These are phyloP conservation scores for Phytophthora agathidicida DNA, from an alignment of 352 stramenopile genomes.

Conservation along the genomic window DNA sequence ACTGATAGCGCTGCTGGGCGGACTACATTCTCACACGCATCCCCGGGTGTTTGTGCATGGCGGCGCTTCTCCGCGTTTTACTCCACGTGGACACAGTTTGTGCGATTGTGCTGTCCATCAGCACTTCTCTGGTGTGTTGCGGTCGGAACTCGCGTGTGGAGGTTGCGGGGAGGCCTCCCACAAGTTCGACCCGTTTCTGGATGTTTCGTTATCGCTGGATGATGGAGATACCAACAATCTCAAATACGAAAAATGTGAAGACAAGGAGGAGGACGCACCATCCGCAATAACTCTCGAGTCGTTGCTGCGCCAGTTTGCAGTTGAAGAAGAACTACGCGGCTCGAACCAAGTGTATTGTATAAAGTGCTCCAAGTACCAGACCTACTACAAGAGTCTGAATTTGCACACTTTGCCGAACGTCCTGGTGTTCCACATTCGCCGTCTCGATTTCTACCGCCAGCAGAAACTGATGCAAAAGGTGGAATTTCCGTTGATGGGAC, in stretches of 20 bases:
- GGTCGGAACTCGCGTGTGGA: conserved; percentile 63
- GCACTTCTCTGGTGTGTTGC: conserved; percentile 69
- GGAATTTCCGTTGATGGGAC: conserved; percentile 50
- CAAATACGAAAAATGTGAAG: conserved; percentile 1
- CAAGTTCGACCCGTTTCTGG: conserved; percentile 76
- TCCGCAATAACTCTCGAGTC: conserved; percentile 34
- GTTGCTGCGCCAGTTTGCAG: conserved; percentile 56
- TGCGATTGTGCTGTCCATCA: conserved; percentile 79
- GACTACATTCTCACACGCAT: conserved; percentile 66
- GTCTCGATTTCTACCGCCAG: conserved; percentile 72
- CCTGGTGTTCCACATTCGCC: conserved; percentile 79
- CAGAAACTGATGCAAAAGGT: conserved; percentile 61
- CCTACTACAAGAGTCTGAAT: conserved; percentile 66
- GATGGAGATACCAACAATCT: conserved; percentile 1
- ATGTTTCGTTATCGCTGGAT: conserved; percentile 72
- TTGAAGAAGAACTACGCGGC: conserved; percentile 60
- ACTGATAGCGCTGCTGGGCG: conserved; percentile 65
- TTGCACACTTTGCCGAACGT: conserved; percentile 69
- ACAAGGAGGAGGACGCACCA: neutral
- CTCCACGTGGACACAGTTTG: conserved; percentile 55
- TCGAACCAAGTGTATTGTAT: conserved; percentile 71
- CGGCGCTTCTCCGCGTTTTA: conserved; percentile 62
- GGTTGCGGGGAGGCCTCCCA: conserved; percentile 56
- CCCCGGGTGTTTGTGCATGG: conserved; percentile 45
- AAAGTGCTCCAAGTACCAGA: conserved; percentile 59